Percentiles rank a stretch among this genome's conserved stretches.
Evolutionary conservation across 108 stramenopile species (phyloP).

Genomic region (Cyclotella sp.): DNA sequence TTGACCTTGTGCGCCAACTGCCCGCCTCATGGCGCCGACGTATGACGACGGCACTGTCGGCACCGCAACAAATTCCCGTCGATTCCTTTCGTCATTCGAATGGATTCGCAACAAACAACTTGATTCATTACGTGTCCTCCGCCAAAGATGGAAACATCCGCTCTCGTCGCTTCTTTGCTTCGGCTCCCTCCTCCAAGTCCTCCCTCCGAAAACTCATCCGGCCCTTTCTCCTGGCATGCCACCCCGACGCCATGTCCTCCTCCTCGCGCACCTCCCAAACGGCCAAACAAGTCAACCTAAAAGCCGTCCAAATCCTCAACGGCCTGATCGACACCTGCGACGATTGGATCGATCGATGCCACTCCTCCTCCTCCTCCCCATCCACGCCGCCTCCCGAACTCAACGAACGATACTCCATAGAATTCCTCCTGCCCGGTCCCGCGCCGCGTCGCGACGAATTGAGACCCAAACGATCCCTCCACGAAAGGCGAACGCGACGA

Average conservation of each 20-base stretch:
- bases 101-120: neutral
- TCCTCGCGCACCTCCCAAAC: conserved; percentile 44
- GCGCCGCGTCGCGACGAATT: conserved; percentile 22
- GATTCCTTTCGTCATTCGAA: no score
- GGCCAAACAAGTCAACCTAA: conserved; percentile 67
- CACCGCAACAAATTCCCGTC: no score
- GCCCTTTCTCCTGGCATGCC: conserved; percentile 82
- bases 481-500: no score
- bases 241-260: conserved; percentile 72
- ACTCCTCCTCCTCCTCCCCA: neutral
- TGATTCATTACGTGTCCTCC: neutral
- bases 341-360: conserved; percentile 31
- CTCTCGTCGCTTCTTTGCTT: neutral
- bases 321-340: conserved; percentile 69
- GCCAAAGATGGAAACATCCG: neutral
- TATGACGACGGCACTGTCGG: no score
- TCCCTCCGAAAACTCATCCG: conserved; percentile 66
- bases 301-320: conserved; percentile 83
- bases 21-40: no score
- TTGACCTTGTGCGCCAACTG: no score
- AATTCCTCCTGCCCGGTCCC: neutral
- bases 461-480: no score
- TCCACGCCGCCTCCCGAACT: neutral
- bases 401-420: neutral
- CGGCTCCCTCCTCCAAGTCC: neutral